Conservation (phyloP, 1,139 yeast genomes). For the Maudiozyma humilis region DNA sequence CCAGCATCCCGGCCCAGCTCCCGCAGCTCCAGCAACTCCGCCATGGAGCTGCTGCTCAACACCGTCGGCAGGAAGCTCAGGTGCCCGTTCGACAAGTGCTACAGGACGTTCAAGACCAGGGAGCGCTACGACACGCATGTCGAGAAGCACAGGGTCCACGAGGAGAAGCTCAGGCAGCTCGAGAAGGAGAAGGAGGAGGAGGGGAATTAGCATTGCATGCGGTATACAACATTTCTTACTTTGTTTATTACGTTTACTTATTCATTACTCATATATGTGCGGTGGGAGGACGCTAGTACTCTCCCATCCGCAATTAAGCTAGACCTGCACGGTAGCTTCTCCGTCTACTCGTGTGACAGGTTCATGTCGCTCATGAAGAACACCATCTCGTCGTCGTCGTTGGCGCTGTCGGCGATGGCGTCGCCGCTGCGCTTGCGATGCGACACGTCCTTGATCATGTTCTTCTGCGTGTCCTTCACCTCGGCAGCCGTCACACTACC, state of each 20-base stretch:
- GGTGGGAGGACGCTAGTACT: too few relatives aligned
- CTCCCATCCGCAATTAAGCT: too few relatives aligned
- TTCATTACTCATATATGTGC: background rate
- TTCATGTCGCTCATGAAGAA: constrained; percentile 92
- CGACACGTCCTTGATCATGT: constrained; percentile 1
- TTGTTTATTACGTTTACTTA: background rate
- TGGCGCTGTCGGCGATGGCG: constrained; percentile 31
- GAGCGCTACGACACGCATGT: constrained; percentile 29
- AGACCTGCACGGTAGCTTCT: too few relatives aligned
- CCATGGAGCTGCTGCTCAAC: constrained; percentile 22
- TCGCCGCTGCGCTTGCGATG: constrained; percentile 6
- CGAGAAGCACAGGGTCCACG: constrained; percentile 30
- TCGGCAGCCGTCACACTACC: background rate
- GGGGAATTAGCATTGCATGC: too few relatives aligned
- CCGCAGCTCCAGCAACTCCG: constrained; percentile 13
- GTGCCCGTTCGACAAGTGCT: constrained; percentile 27
- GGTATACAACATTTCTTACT: too few relatives aligned
- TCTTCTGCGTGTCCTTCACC: background rate
- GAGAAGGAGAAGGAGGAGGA: constrained; percentile 8
- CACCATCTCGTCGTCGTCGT: constrained; percentile 66
- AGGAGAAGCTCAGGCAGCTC: constrained; percentile 25
- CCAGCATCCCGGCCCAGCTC: background rate
- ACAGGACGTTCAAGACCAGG: constrained; percentile 30
- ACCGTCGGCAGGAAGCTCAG: constrained; percentile 28
- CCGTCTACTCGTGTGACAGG: constrained; percentile 15